phyloP scores from a whole-genome alignment of 2,329 filamentous ascomycete genomes.

The Massarina eburnea region DNA sequence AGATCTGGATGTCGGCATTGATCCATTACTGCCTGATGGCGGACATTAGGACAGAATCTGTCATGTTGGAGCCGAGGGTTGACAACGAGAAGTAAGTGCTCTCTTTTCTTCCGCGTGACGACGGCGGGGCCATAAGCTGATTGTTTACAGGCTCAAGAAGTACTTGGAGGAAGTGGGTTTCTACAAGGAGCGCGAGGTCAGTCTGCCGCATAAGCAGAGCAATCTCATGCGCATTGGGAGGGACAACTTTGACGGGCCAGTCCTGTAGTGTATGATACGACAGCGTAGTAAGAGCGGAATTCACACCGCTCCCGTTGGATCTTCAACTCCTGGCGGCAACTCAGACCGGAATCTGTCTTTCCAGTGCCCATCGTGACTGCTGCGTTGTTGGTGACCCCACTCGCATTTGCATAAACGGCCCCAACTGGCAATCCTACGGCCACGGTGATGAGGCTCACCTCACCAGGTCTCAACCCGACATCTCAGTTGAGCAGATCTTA shows the following conservation, averaged over 20 bases:
- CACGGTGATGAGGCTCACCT: too few relatives aligned
- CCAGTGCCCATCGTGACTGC: too few relatives aligned
- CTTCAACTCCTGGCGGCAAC: too few relatives aligned
- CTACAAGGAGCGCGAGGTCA: constrained; percentile 80
- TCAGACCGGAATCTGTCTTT: not conserved
- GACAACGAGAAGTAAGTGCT: constrained; percentile 80
- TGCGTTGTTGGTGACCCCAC: too few relatives aligned
- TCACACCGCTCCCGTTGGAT: too few relatives aligned
- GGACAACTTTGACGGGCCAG: constrained; percentile 65
- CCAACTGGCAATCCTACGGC: too few relatives aligned
- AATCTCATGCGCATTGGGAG: constrained; percentile 80
- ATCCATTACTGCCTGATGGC: constrained; percentile 83
- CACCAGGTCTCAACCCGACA: too few relatives aligned
- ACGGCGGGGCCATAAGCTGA: constrained; percentile 11
- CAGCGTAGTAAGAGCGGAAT: too few relatives aligned
- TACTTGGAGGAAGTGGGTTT: constrained; percentile 78
- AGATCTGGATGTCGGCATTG: constrained; percentile 78
- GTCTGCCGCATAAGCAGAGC: constrained; percentile 89
- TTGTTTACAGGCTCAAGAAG: constrained; percentile 59
- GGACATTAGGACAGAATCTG: constrained; percentile 77
- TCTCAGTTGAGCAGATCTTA: constrained; percentile 1
- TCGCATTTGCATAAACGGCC: too few relatives aligned
- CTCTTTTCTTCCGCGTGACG: not conserved
- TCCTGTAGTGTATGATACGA: constrained; percentile 2
- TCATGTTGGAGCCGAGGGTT: constrained; percentile 85